Evolutionary conservation across 345 rosid species (phyloP), one percentile per base, ranked within the genome.

Genomic region (Populus davidiana): DNA sequence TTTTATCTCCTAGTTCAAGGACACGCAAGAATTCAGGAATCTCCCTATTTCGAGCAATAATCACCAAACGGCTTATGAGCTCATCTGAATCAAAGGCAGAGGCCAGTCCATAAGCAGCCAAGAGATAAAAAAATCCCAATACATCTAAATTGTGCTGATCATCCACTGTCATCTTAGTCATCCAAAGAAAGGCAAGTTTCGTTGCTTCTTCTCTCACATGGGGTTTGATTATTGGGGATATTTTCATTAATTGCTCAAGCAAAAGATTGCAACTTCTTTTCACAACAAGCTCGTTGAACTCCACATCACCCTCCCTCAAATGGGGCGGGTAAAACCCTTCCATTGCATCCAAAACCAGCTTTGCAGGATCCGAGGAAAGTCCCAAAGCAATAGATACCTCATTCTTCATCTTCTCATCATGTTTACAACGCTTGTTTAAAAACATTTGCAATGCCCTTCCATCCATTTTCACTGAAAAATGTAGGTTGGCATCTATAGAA

Each of bases 271-370:
- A 89, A 78, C 80, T 86, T 73, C 77, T 80, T 75, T 86, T 85
- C 23, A 86, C 83, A 79, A 74, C 72, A 69, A 49, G 65, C 64
- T 69, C 78, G 65, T 86, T 85, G 52, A 77, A 83, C 76, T 80
- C 79, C 62, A 25, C 29, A 35, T 38, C 73, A 27, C 77, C 80
- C 10, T 76, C 80, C 73, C 67, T 84, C 77, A 81, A 78, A 69
- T 77, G 83, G 41, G 75, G 64, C 17, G 89, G 86, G 75, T 75
- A 84, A 74, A 88, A 87, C 64, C 85, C 86, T 72, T 84, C 62
- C 75, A 91, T 74, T 54, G 91, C 87, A 85, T 86, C 91, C 70
- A 91, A 75, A 71, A 89, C 92, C 74, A 91, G 87, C 83, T 83
- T 87, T 20, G 89, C 89, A 43, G 96, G 96, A 54, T 90, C 83